Base-by-base conservation (phyloP, 2,329 filamentous ascomycete species). In the Diaporthe nobilis region DNA sequence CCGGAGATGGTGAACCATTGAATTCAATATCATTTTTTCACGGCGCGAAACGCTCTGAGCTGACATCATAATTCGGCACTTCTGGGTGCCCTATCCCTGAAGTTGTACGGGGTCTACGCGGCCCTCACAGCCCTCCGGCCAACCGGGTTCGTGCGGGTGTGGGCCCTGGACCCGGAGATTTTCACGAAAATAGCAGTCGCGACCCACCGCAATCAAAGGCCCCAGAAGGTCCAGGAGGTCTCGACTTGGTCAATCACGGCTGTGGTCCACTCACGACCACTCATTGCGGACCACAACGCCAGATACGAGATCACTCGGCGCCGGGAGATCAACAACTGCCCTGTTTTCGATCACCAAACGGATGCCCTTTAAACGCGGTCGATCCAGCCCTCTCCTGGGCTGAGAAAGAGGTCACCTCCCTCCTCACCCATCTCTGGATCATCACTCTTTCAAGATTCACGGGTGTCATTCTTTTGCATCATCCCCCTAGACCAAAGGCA, bases 251-350 rank as follows among this genome's bases (percentile, higher is more conserved):
- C 68, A 70, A 28, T 42, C 73, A 71, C 61, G 57, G 67, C 68
- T 53, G 22, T 49, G 73, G 37, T 57, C 75, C 75, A 77, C 73
- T 73, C 61, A n/a, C 34, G 49, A 60, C 73, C 73, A 72, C 72
- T 73, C 61, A 31, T 73, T 75, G 58, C 44, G 61, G 51, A n/a
- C 44, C 67, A 44, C 34, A 60, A 6, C 65, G 55, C 61, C 47
- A 72, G 60, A 77, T 77, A 77, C 75, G 75, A 77, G 75, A 77
- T 75, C 67, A 74, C 44, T 61, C 68, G 68, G 68, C 53, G 47
- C 31, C 75, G 75, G 72, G 75, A 75, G 73, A 77, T 77, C 75
- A 77, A 70, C 75, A 77, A 71, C n/a, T 55, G 47, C 58, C 71
- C 44, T 73, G 71, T 65, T 73, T 55, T 61, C 34, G 47, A 63